Conservation (phyloP, 2,329 filamentous ascomycete species). For the Exophiala alcalophila region DNA sequence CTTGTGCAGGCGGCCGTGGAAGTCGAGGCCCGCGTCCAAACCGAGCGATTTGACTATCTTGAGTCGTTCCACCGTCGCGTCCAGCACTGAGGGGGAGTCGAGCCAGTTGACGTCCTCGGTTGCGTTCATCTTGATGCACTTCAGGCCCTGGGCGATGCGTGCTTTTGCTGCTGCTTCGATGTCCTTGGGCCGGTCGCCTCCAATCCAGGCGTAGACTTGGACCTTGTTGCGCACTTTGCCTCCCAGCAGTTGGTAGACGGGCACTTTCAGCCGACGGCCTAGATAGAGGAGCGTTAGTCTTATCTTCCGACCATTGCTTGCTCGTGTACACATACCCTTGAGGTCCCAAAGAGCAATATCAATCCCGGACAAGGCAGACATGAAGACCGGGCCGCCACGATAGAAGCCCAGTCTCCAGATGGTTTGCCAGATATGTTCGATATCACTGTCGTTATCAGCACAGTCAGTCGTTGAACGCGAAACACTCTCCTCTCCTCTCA, state of each 20-base stretch:
- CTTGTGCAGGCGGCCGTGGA: slow-evolving; percentile 71
- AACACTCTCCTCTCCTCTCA: too few relatives aligned
- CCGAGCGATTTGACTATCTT: slow-evolving; percentile 66
- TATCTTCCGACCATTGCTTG: slow-evolving; percentile 43
- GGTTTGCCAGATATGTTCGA: slow-evolving; percentile 69
- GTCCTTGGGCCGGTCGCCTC: slow-evolving; percentile 65
- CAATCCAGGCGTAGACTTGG: slow-evolving; percentile 72
- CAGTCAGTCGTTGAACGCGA: too few relatives aligned
- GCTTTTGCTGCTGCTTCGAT: slow-evolving; percentile 59
- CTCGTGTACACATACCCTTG: slow-evolving; percentile 50
- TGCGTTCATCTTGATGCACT: slow-evolving; percentile 67
- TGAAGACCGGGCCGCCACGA: slow-evolving; percentile 73
- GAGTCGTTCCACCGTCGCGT: slow-evolving; percentile 64
- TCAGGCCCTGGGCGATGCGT: slow-evolving; percentile 41
- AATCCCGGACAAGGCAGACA: slow-evolving; percentile 73
- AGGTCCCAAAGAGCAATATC: slow-evolving; percentile 80
- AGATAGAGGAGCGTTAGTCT: background rate
- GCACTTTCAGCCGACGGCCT: slow-evolving; percentile 57
- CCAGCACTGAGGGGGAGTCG: slow-evolving; percentile 64
- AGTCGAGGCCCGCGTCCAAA: slow-evolving; percentile 72
- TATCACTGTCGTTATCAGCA: slow-evolving; percentile 47
- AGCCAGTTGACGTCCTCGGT: slow-evolving; percentile 71
- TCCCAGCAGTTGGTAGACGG: slow-evolving; percentile 70
- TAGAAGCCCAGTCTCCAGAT: slow-evolving; percentile 72
- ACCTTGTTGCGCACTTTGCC: slow-evolving; percentile 67